phyloP scores from a whole-genome alignment of 2,329 filamentous ascomycete genomes.

The Fusarium ramigenum region DNA sequence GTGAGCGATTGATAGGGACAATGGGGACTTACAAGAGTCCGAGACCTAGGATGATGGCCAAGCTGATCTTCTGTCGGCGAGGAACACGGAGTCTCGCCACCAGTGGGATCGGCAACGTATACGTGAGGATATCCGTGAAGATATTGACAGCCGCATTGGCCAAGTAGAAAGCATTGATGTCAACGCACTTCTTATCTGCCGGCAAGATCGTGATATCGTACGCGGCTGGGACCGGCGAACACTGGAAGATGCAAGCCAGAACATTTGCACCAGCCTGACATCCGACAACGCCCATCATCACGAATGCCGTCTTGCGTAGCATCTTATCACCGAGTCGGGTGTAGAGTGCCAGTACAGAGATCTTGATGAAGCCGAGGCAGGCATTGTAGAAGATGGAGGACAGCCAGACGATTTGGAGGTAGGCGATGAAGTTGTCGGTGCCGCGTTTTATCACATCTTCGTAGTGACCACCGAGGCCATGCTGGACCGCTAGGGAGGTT shows the following conservation, averaged over 20 bases:
- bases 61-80: constrained; percentile 22
- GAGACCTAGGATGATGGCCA: constrained; percentile 13
- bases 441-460: constrained; percentile 17
- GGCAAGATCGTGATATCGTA: constrained; percentile 14
- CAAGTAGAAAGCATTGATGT: constrained; percentile 30
- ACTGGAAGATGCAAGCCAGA: constrained; percentile 29
- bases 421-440: constrained; percentile 18
- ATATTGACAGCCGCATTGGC: constrained; percentile 28
- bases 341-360: constrained; percentile 23
- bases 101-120: constrained; percentile 7
- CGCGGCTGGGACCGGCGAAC: background rate
- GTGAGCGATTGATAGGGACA: rapidly evolving
- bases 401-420: constrained; percentile 29
- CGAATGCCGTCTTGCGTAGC: constrained; percentile 12
- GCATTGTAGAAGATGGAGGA: constrained; percentile 33
- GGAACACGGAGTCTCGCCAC: constrained; percentile 17
- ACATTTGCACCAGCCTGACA: constrained; percentile 28
- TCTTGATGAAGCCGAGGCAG: constrained; percentile 32
- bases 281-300: constrained; percentile 26
- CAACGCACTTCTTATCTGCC: constrained; percentile 8
- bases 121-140: constrained; percentile 17
- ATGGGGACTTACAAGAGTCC: constrained; percentile 16
- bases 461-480: constrained; percentile 26
- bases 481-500: constrained; percentile 6
- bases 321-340: constrained; percentile 23